These are phyloP conservation scores for Hemileccinum impolitum DNA, from an alignment of 768 basidiomycete genomes.

Conservation along the genomic window DNA sequence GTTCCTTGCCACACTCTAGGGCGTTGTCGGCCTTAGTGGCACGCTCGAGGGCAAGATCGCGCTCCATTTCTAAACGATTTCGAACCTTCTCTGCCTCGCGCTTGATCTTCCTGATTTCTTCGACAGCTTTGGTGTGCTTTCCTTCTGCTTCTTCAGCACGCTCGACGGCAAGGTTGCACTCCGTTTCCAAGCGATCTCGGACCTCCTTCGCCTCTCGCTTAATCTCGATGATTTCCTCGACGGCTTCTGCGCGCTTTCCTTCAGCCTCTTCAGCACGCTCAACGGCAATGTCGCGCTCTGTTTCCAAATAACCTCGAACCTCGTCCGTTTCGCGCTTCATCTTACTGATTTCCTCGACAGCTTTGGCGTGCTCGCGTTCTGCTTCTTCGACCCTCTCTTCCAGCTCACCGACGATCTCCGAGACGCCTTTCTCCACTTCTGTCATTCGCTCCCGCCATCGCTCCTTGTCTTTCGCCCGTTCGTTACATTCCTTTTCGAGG, in stretches of 20 bases:
- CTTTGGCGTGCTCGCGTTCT: constrained; percentile 42
- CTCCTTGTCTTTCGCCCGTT: constrained; percentile 62
- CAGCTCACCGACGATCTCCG: constrained; percentile 61
- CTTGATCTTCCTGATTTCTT: neutral
- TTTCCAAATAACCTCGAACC: constrained; percentile 42
- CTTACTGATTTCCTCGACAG: constrained; percentile 38
- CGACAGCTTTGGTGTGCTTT: neutral
- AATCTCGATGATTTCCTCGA: neutral
- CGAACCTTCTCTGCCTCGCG: constrained; percentile 4
- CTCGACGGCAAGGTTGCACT: neutral
- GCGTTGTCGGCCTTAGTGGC: constrained; percentile 62
- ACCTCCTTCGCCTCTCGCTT: constrained; percentile 1
- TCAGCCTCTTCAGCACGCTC: constrained; percentile 36
- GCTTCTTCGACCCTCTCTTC: constrained; percentile 54
- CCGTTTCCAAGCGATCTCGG: neutral
- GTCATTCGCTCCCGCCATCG: constrained; percentile 68
- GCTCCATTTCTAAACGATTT: neutral
- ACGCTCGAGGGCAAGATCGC: constrained; percentile 6
- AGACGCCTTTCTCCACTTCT: constrained; percentile 70
- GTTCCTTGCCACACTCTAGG: constrained; percentile 61
- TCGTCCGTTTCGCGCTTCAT: constrained; percentile 45
- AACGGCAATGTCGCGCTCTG: constrained; percentile 51
- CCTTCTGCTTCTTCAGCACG: constrained; percentile 25
- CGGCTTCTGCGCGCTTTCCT: neutral
- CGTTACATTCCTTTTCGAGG: constrained; percentile 53